Conservation (phyloP, 176 grass and related monocot genomes). For the Zizania latifolia region DNA sequence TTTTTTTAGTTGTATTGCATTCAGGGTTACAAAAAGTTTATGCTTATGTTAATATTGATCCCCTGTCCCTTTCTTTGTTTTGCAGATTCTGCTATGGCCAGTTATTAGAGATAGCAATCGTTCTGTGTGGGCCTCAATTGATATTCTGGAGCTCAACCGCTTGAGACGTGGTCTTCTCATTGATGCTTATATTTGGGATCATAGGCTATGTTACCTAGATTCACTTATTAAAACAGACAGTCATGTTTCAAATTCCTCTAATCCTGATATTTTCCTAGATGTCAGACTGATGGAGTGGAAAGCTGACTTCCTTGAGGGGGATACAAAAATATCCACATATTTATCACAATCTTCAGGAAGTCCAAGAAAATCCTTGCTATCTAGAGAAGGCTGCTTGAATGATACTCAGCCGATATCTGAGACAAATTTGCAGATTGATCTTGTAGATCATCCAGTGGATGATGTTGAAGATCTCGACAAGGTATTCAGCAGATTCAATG, state of each 20-base stretch:
- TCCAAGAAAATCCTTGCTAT: slow-evolving; percentile 52
- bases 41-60: slow-evolving; percentile 15
- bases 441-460: slow-evolving; percentile 29
- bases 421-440: slow-evolving; percentile 36
- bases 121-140: slow-evolving; percentile 46
- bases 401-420: no score
- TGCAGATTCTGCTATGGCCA: slow-evolving; percentile 70
- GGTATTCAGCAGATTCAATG: slow-evolving; percentile 31
- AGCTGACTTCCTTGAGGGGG: slow-evolving; percentile 30
- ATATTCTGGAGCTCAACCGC: slow-evolving; percentile 85
- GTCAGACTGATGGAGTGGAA: slow-evolving; percentile 36
- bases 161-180: slow-evolving; percentile 76
- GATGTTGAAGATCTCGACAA: slow-evolving; percentile 45
- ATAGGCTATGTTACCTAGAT: slow-evolving; percentile 50
- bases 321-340: slow-evolving; percentile 19
- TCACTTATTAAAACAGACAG: slow-evolving; percentile 54
- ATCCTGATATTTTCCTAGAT: slow-evolving; percentile 30
- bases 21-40: neutral
- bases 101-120: slow-evolving; percentile 48
- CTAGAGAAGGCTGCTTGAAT: slow-evolving; percentile 37
- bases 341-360: slow-evolving; percentile 27
- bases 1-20: neutral
- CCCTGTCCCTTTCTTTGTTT: slow-evolving; percentile 7
- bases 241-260: slow-evolving; percentile 35
- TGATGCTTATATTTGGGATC: slow-evolving; percentile 84